Evolutionary conservation across 768 basidiomycete genomes (phyloP), one percentile per base, ranked within the genome.

Genomic region (Pholiota microspora): DNA sequence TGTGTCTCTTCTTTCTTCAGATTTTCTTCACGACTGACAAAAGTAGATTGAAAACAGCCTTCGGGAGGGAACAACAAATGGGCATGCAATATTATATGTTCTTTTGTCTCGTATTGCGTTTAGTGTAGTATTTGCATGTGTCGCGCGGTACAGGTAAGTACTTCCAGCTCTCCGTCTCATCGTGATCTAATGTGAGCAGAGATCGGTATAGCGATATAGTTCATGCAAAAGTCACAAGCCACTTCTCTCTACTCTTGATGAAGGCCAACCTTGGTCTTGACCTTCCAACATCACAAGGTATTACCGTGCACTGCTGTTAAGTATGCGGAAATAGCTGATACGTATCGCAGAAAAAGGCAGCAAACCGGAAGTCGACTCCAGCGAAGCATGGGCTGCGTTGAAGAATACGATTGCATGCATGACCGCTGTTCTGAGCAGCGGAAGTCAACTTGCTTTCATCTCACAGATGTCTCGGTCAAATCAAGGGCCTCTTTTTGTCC

Each of bases 401-500:
- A 47, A 71, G 2, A 38, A 54, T 1, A 65, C 70, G 18, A 31
- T 60, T 9, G 60, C 57, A 2, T 56, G 58, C 25, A 40, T 64
- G 4, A 6, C 29, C 12, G 7, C 12, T 31, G 7, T 31, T 31
- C 29, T 6, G 29, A 12, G 12, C 29, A 58, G 56, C 2, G 34
- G 57, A 3, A 70, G 67, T 28, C 71, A 76, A 35, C 51, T 73
- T 13, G 32, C 62, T 0, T 62, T 74, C 16, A 72, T 75, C 15
- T 45, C 65, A 15, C 62, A 71, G 23, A 47, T n/a, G 2, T 69
- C 73, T 0, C 56, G 66, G 2, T 62, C 67, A 4, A 64, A 59
- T 16, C 72, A 70, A 1, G 73, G 73, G 6, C 68, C 67, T 0
- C 25, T 70, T 2, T 76, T 75, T 28, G 69, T 71, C 0, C 28